These are phyloP conservation scores for Trichoderma virens DNA, from an alignment of 495 filamentous ascomycete genomes.

Conservation along the genomic window DNA sequence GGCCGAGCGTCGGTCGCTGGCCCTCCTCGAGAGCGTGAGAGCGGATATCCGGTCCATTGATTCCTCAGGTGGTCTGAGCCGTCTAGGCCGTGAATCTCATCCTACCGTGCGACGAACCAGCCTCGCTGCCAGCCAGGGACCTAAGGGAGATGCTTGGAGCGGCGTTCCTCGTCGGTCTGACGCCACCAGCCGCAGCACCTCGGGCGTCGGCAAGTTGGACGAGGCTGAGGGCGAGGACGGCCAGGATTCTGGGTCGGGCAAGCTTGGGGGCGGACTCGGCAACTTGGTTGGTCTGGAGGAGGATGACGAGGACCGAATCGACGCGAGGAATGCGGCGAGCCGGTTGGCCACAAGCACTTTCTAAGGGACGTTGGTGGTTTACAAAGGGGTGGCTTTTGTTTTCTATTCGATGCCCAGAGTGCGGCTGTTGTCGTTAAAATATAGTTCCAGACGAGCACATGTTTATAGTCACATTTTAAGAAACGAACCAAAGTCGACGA, in stretches of 20 bases:
- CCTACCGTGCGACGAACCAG: constrained; percentile 67
- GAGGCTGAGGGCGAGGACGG: constrained; percentile 38
- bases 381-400: neutral
- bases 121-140: constrained; percentile 78
- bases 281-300: constrained; percentile 60
- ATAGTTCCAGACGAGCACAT: constrained; percentile 1
- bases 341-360: constrained; percentile 91
- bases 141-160: constrained; percentile 95
- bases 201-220: constrained; percentile 44
- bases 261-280: constrained; percentile 48
- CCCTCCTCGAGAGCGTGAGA: constrained; percentile 83
- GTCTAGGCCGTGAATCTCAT: constrained; percentile 82
- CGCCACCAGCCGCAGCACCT: constrained; percentile 65
- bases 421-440: neutral
- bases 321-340: constrained; percentile 91
- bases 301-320: constrained; percentile 87
- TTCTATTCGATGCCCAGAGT: neutral
- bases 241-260: constrained; percentile 24
- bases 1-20: constrained; percentile 83
- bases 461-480: neutral
- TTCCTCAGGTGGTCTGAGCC: constrained; percentile 75
- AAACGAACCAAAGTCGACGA: neutral
- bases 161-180: constrained; percentile 78
- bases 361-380: constrained; percentile 28
- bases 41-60: constrained; percentile 93